Base-by-base conservation (phyloP, 345 rosid genomes). In the Stellera chamaejasme region DNA sequence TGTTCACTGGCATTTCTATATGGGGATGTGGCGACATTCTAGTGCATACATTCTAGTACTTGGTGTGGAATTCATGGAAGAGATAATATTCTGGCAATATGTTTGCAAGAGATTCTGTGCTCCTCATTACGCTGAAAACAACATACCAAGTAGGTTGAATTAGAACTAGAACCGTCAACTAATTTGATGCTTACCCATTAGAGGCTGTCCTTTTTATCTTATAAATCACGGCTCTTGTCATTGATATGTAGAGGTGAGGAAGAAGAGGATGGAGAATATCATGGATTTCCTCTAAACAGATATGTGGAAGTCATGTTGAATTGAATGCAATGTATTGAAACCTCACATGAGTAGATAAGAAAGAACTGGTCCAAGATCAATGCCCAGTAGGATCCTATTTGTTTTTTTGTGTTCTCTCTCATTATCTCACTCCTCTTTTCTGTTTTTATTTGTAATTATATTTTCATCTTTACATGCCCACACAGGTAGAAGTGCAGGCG, bases 291-390 rank as follows among this genome's bases (percentile, higher is more conserved):
- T 42, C 42, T 42, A 11, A 19, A 19, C 8, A 56, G 50, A 42
- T 42, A 13, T 14, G 50, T 28, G 43, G 32, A 43, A 4, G 36
- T 48, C 56, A 60, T 50, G 39, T 13, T 47, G 10, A 25, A 45
- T 53, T 60, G 42, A 43, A 13, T 43, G 65, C 27, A 9, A 36
- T 53, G 43, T 32, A n/a, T 16, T 36, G 16, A 2, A 54, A 6
- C 54, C 6, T 32, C 58, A 66, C 27, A 61, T 19, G 50, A 56
- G 60, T 49, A 14, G 68, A 59, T 45, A 50, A 64, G 58, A 52
- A 44, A 54, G 43, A 45, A 59, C 27, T 69, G 73, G 66, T 45
- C 66, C 66, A 36, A 46, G 59, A 55, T 60, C 15, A 25, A 26
- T 14, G 27, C 45, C 41, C 44, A 15, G 41, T 55, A 50, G 23